Conservation (phyloP, 1,284 basidiomycete species). For the Microbotryum lychnidis-dioicae region DNA sequence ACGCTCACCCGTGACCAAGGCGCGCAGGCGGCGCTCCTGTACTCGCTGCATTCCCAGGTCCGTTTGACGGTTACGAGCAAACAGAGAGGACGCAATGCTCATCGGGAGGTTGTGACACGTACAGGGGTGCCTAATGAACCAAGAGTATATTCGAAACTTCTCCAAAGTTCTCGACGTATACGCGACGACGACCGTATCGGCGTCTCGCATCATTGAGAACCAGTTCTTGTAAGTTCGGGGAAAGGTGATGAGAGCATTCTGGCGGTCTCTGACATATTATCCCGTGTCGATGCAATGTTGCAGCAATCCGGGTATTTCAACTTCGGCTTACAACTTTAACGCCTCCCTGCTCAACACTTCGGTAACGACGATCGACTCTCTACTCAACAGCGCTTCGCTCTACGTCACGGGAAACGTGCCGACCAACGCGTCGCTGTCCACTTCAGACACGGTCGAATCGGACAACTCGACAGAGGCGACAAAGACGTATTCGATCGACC, state of each 20-base stretch:
- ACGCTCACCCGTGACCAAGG: slow-evolving; percentile 66
- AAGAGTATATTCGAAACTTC: slow-evolving; percentile 58
- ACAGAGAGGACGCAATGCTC: too few relatives aligned
- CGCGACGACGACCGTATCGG: slow-evolving; percentile 49
- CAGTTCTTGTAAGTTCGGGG: slow-evolving; percentile 41
- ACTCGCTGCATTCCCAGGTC: slow-evolving; percentile 38
- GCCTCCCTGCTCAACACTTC: slow-evolving; percentile 53
- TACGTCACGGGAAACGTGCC: slow-evolving; percentile 34
- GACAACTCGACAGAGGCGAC: slow-evolving; percentile 20
- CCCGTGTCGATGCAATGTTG: slow-evolving; percentile 41
- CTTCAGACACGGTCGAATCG: slow-evolving; percentile 53
- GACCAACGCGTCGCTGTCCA: slow-evolving; percentile 55
- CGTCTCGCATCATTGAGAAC: slow-evolving; percentile 35
- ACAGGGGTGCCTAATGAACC: slow-evolving; percentile 63
- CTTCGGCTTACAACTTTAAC: slow-evolving; percentile 49
- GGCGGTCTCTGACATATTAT: slow-evolving; percentile 57
- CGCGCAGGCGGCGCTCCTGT: slow-evolving; percentile 57
- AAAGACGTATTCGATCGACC: not conserved
- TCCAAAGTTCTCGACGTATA: slow-evolving; percentile 73
- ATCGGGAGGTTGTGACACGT: slow-evolving; percentile 43
- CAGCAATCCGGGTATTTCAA: slow-evolving; percentile 1
- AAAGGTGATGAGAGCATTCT: slow-evolving; percentile 39
- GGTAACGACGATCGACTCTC: slow-evolving; percentile 47
- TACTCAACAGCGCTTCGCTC: slow-evolving; percentile 42
- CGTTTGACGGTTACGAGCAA: slow-evolving; percentile 34